Evolutionary conservation across 164 flowering plant species (phyloP).

Genomic region (Tetracentron sinense): DNA sequence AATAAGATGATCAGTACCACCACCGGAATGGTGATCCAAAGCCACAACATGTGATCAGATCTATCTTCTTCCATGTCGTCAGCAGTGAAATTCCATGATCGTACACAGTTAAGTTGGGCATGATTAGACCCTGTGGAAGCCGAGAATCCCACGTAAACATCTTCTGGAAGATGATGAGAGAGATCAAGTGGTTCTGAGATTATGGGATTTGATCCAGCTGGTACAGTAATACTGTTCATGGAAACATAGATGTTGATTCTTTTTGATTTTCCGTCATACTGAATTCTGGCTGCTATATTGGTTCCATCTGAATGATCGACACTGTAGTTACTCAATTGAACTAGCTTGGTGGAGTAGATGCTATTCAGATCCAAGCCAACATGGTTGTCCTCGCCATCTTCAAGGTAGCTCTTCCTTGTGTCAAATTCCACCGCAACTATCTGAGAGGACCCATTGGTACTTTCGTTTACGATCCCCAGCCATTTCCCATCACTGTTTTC

Average conservation of each 20-base stretch:
- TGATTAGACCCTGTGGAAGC: slow-evolving; percentile 45
- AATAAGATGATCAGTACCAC: slow-evolving; percentile 12
- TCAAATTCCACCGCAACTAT: slow-evolving; percentile 61
- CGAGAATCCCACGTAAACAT: slow-evolving; percentile 48
- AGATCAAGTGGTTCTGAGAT: slow-evolving; percentile 32
- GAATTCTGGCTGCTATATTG: slow-evolving; percentile 16
- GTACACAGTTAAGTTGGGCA: slow-evolving; percentile 42
- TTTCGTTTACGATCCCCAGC: slow-evolving; percentile 51
- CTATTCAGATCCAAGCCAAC: slow-evolving; percentile 47
- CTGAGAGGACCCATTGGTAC: slow-evolving; percentile 21
- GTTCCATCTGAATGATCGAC: slow-evolving; percentile 20
- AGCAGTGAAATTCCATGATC: slow-evolving; percentile 41
- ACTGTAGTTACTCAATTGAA: slow-evolving; percentile 18
- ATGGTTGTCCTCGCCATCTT: slow-evolving; percentile 49
- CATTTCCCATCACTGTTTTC: slow-evolving; percentile 44
- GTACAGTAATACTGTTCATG: slow-evolving; percentile 4
- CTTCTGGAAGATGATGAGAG: slow-evolving; percentile 30
- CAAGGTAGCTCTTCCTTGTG: slow-evolving; percentile 41
- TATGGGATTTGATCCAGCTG: slow-evolving; percentile 13
- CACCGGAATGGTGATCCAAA: slow-evolving; percentile 30
- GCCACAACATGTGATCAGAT: slow-evolving; percentile 11
- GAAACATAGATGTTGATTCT: slow-evolving; percentile 23
- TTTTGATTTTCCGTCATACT: slow-evolving; percentile 30
- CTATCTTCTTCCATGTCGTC: slow-evolving; percentile 9
- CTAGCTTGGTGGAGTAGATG: slow-evolving; percentile 25